These are phyloP conservation scores for Sclerotinia trifoliorum DNA, from an alignment of 2,329 filamentous ascomycete genomes.

Conservation along the genomic window DNA sequence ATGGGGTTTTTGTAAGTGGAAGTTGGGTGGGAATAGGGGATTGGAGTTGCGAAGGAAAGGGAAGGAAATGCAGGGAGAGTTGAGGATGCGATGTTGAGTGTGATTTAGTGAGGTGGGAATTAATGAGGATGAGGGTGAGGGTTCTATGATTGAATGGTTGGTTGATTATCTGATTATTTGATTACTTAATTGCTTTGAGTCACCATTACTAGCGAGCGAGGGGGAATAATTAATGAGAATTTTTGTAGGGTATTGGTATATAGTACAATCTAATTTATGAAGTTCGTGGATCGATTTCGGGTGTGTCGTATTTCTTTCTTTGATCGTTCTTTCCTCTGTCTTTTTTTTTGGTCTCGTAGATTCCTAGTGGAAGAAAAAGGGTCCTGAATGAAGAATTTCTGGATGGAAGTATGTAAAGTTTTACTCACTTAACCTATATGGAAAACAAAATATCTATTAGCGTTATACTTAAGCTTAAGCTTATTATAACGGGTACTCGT, in stretches of 20 bases:
- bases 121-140: no score
- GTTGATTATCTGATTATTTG: neutral
- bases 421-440: no score
- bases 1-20: neutral
- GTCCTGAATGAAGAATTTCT: neutral
- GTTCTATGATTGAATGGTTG: no score
- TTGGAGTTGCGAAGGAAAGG: neutral
- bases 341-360: neutral
- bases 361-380: neutral
- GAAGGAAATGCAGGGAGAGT: no score
- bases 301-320: neutral
- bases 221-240: neutral
- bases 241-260: neutral
- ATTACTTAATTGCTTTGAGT: neutral
- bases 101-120: no score
- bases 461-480: no score
- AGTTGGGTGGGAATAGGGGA: neutral
- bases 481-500: no score
- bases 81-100: neutral
- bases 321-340: neutral
- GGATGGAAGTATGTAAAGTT: neutral
- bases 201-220: neutral
- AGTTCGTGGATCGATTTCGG: no score
- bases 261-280: neutral
- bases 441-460: no score